Conservation (phyloP, 2,329 filamentous ascomycete species). For the Stachybotrys echinatus region DNA sequence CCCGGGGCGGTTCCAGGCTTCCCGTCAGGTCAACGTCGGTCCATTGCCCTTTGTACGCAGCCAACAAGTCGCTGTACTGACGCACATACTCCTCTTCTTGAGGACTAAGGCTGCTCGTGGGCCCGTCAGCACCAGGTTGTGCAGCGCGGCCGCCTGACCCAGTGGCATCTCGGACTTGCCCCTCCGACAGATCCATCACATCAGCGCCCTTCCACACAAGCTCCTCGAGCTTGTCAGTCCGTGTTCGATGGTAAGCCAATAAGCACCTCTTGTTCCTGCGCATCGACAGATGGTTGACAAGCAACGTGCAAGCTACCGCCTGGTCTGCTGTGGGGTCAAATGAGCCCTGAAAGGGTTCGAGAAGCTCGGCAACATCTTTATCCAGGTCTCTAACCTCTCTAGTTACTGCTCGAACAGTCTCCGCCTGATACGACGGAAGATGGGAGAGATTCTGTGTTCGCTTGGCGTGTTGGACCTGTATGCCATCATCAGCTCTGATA, state of each 20-base stretch:
- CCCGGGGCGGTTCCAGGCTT: slow-evolving; percentile 85
- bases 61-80: slow-evolving; percentile 84
- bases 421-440: slow-evolving; percentile 87
- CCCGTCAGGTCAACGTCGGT: slow-evolving; percentile 96
- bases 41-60: slow-evolving; percentile 98
- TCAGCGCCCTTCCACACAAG: slow-evolving; percentile 90
- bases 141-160: slow-evolving; percentile 20
- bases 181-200: slow-evolving; percentile 63
- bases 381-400: slow-evolving; percentile 92
- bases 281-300: slow-evolving; percentile 94
- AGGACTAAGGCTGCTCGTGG: slow-evolving; percentile 76
- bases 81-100: slow-evolving; percentile 96
- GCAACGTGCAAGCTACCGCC: slow-evolving; percentile 77
- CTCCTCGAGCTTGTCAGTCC: slow-evolving; percentile 87
- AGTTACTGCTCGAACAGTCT: slow-evolving; percentile 80
- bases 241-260: slow-evolving; percentile 86
- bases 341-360: slow-evolving; percentile 76
- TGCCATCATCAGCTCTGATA: slow-evolving; percentile 3
- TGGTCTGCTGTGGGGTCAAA: slow-evolving; percentile 84
- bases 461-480: slow-evolving; percentile 90
- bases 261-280: slow-evolving; percentile 93
- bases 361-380: slow-evolving; percentile 72
- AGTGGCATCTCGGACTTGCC: slow-evolving; percentile 42
- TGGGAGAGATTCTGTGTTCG: slow-evolving; percentile 81
- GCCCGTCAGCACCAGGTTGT: slow-evolving; percentile 36